phyloP scores from a whole-genome alignment of 1,139 yeast genomes.

The Chernovozyma aurita region DNA sequence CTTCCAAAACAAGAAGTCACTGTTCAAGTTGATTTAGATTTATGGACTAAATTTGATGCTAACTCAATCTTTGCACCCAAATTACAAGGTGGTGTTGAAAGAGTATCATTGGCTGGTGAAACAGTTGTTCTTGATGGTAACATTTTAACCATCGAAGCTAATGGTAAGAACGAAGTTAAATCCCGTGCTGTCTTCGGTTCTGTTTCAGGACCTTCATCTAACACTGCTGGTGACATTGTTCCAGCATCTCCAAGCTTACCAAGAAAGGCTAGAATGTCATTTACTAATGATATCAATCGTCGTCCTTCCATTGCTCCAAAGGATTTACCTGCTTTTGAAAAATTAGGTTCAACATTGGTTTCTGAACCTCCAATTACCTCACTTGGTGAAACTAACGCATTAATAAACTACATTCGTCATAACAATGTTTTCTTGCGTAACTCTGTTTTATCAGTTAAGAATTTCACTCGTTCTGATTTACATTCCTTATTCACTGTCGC shows the following conservation, averaged over 20 bases:
- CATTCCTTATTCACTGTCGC: slow-evolving; percentile 94
- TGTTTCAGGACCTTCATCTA: slow-evolving; percentile 24
- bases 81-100: slow-evolving; percentile 77
- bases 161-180: slow-evolving; percentile 54
- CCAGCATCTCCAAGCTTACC: slow-evolving; percentile 45
- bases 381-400: slow-evolving; percentile 72
- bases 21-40: slow-evolving; percentile 78
- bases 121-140: slow-evolving; percentile 85
- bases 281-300: slow-evolving; percentile 34
- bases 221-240: slow-evolving; percentile 13
- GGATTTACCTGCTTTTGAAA: slow-evolving; percentile 41
- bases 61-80: slow-evolving; percentile 20
- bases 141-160: slow-evolving; percentile 51
- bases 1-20: slow-evolving; percentile 75
- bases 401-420: slow-evolving; percentile 68
- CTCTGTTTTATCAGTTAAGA: slow-evolving; percentile 83
- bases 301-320: slow-evolving; percentile 41
- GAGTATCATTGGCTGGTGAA: slow-evolving; percentile 75
- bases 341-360: slow-evolving; percentile 66
- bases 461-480: slow-evolving; percentile 80
- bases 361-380: slow-evolving; percentile 65
- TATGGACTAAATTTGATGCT: slow-evolving; percentile 34
- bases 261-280: slow-evolving; percentile 46
- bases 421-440: slow-evolving; percentile 87
- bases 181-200: slow-evolving; percentile 39